phyloP scores from a whole-genome alignment of 2,329 filamentous ascomycete species.

The Trichoderma sp. region DNA sequence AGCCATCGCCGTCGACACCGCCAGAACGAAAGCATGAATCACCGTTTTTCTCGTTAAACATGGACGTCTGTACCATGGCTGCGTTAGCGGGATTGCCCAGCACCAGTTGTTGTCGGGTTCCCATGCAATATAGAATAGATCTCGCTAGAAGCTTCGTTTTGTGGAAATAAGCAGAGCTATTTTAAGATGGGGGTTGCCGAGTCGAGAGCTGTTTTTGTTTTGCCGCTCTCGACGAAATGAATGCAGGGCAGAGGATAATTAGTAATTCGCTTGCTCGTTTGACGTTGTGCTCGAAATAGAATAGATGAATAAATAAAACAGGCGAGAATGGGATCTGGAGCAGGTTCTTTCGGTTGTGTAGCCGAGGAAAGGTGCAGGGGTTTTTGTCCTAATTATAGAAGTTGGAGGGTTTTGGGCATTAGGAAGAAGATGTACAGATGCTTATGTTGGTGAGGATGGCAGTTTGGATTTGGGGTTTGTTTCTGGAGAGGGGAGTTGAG shows the following conservation, averaged over 20 bases:
- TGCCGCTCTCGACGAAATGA: background rate
- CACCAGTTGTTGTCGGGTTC: background rate
- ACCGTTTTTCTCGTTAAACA: background rate
- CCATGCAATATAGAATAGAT: background rate
- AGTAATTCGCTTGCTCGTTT: background rate
- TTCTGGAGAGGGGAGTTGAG: background rate
- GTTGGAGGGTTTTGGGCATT: background rate
- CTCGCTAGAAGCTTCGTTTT: background rate
- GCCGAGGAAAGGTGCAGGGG: background rate
- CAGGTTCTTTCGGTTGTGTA: background rate
- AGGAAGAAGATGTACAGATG: background rate
- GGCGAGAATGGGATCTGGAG: background rate
- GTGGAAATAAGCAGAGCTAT: background rate
- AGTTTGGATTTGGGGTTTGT: background rate
- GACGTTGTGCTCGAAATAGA: background rate
- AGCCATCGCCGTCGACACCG: background rate
- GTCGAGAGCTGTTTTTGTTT: background rate
- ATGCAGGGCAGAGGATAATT: background rate
- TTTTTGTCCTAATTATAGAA: background rate
- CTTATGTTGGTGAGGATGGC: background rate
- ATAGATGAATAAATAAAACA: too few relatives aligned
- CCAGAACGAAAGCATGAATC: background rate
- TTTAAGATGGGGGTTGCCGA: background rate
- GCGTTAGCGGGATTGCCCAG: background rate
- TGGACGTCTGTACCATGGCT: background rate